phyloP scores from a whole-genome alignment of 2,329 filamentous ascomycete genomes.

The Diaporthe vexans region DNA sequence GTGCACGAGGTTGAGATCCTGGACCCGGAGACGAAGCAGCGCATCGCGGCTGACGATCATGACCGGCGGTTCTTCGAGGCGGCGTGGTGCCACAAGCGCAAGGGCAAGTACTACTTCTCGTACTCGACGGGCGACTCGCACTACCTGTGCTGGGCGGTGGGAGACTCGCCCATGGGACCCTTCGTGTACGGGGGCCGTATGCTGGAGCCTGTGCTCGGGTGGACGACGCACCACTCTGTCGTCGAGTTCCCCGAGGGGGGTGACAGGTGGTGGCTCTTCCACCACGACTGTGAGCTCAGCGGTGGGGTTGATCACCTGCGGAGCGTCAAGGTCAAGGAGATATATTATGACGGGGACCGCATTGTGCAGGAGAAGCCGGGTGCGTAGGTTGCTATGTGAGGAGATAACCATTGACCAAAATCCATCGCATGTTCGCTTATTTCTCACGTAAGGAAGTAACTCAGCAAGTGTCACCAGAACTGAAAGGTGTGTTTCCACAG shows the following conservation, averaged over 20 bases:
- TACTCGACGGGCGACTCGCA: conserved; percentile 86
- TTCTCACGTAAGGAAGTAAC: background rate
- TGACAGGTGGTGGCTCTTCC: conserved; percentile 78
- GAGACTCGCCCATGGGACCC: conserved; percentile 75
- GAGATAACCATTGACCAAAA: background rate
- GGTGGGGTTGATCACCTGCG: conserved; percentile 78
- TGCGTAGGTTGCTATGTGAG: background rate
- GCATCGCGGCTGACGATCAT: conserved; percentile 76
- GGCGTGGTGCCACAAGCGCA: conserved; percentile 82
- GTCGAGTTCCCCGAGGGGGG: conserved; percentile 74
- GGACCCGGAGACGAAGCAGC: conserved; percentile 71
- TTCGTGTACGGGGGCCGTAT: conserved; percentile 81
- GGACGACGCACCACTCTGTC: conserved; percentile 87
- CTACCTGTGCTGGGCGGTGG: conserved; percentile 78
- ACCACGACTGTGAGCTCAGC: conserved; percentile 80
- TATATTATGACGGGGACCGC: conserved; percentile 76
- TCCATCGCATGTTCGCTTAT: background rate
- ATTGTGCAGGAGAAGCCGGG: conserved; percentile 63
- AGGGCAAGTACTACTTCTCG: conserved; percentile 79
- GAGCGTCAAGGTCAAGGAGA: conserved; percentile 81
- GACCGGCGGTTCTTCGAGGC: conserved; percentile 85
- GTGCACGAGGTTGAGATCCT: conserved; percentile 75
- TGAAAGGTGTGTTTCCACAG: background rate
- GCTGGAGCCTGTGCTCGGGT: conserved; percentile 81
- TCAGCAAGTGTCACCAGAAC: background rate